These are phyloP conservation scores for Arthroderma sp. DNA, from an alignment of 2,329 filamentous ascomycete genomes.

Conservation along the genomic window DNA sequence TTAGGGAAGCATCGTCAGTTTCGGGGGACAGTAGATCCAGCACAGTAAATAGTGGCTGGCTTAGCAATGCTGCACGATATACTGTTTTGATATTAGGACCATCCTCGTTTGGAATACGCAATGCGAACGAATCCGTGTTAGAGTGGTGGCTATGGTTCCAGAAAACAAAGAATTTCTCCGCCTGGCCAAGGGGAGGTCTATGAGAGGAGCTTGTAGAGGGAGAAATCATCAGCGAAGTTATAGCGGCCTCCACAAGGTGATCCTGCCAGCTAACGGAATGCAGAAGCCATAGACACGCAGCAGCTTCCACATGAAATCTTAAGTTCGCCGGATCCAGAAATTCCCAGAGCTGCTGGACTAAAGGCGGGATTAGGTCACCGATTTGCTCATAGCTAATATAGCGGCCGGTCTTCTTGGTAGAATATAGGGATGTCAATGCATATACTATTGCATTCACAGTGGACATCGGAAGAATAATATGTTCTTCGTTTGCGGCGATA, in stretches of 20 bases:
- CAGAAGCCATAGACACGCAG: slow-evolving; percentile 73
- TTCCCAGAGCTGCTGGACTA: slow-evolving; percentile 65
- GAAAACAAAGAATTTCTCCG: slow-evolving; percentile 31
- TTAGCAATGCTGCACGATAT: slow-evolving; percentile 51
- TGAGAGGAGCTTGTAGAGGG: slow-evolving; percentile 24
- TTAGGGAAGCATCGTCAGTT: slow-evolving; percentile 60
- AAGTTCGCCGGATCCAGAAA: slow-evolving; percentile 71
- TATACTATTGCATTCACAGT: slow-evolving; percentile 36
- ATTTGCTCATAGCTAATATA: slow-evolving; percentile 39
- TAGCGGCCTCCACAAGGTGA: slow-evolving; percentile 67
- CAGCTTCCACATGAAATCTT: slow-evolving; percentile 89
- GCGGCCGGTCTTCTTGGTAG: slow-evolving; percentile 24
- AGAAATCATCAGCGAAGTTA: slow-evolving; percentile 56
- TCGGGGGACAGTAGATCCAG: slow-evolving; percentile 67
- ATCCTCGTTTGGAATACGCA: slow-evolving; percentile 10
- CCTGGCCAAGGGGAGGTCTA: slow-evolving; percentile 25
- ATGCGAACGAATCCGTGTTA: slow-evolving; percentile 24
- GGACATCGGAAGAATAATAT: slow-evolving; percentile 23
- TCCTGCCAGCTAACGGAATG: slow-evolving; percentile 58
- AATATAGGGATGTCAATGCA: slow-evolving; percentile 35
- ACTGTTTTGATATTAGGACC: slow-evolving; percentile 20
- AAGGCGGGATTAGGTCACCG: slow-evolving; percentile 49
- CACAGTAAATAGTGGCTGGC: slow-evolving; percentile 67
- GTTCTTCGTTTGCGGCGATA: slow-evolving; percentile 14
- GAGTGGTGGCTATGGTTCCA: slow-evolving; percentile 35